Evolutionary conservation across 1,284 basidiomycete genomes (phyloP).

Genomic region (Ustilago nuda): DNA sequence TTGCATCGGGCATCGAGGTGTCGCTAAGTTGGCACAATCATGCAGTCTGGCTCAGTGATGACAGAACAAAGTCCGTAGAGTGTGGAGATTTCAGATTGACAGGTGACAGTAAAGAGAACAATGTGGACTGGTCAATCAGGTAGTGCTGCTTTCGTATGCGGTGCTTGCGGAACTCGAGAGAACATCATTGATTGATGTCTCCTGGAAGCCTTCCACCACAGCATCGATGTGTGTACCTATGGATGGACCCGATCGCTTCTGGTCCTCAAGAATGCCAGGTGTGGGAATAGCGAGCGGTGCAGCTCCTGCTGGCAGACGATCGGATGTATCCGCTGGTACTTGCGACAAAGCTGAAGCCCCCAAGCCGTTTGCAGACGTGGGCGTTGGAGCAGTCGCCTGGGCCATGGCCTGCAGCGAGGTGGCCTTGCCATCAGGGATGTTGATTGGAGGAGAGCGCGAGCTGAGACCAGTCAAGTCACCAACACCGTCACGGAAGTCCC

Average conservation of each 20-base stretch:
- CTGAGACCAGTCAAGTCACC: conserved; percentile 51
- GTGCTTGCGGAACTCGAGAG: conserved; percentile 30
- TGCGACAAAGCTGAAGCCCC: conserved; percentile 13
- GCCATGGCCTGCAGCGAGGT: conserved; percentile 22
- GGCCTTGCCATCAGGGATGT: conserved; percentile 23
- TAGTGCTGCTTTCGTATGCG: conserved; percentile 17
- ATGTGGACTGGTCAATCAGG: neutral
- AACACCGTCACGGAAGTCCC: conserved; percentile 48
- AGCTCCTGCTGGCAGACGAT: conserved; percentile 42
- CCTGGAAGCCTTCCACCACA: conserved; percentile 32
- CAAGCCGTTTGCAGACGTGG: conserved; percentile 20
- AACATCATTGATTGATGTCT: conserved; percentile 41
- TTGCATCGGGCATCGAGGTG: neutral
- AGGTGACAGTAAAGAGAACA: conserved; percentile 16
- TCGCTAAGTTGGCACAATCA: neutral
- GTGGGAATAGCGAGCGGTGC: conserved; percentile 46
- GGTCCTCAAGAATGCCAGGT: conserved; percentile 44
- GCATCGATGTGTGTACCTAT: conserved; percentile 42
- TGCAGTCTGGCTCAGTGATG: neutral
- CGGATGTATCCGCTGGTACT: conserved; percentile 10
- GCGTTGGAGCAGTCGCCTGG: conserved; percentile 31
- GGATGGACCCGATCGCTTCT: conserved; percentile 22
- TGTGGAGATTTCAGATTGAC: neutral
- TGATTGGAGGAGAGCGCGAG: conserved; percentile 45
- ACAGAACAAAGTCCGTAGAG: neutral